Evolutionary conservation across 2,329 filamentous ascomycete species (phyloP), one percentile per base, ranked within the genome.

Genomic region (Stromatinia cepivora): DNA sequence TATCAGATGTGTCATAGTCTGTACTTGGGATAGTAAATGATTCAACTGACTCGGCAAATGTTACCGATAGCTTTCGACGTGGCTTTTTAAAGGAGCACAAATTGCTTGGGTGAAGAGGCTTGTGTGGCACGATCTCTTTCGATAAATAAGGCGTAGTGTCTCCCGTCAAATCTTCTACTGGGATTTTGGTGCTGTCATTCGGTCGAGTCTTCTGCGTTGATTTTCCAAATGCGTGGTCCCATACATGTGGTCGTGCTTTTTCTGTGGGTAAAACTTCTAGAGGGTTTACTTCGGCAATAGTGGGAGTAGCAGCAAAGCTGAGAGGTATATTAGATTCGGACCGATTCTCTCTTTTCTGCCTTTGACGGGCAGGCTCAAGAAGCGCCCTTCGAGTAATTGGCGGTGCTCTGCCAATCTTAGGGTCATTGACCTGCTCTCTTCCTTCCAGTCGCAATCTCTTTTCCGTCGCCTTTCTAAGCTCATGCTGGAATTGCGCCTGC

Each of bases 371-470:
- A n/a, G 56, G 66, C 25, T 52, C 46, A 15, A 46, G 10, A 39
- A 48, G 25, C 42, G 52, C 50, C 10, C n/a, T 31, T 20, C 34
- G 25, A 7, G 67, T 22, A 13, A 69, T 45, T 8, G 59, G 67
- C 20, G 67, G 67, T 36, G 67, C 48, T 57, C 67, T 45, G 15
- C 59, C 67, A 65, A 65, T 69, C 11, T 25, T 36, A 22, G 28
- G 42, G 31, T 69, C 59, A n/a, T 28, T 25, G 11, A 69, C 4
- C 6, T 69, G 67, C 31, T 50, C 20, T 36, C 59, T 52, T 15
- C 59, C 67, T 36, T 61, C 58, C 15, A 46, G 9, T 22, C 46
- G 25, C 20, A 66, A 22, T 56, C 34, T 45, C 42, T 22, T 31
- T 28, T 69, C 50, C 15, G 59, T 69, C 20, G 50, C 59, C 10